Evolutionary conservation across 2,329 filamentous ascomycete genomes (phyloP), one percentile per base, ranked within the genome.

Genomic region (Cladobotryum mycophilum): DNA sequence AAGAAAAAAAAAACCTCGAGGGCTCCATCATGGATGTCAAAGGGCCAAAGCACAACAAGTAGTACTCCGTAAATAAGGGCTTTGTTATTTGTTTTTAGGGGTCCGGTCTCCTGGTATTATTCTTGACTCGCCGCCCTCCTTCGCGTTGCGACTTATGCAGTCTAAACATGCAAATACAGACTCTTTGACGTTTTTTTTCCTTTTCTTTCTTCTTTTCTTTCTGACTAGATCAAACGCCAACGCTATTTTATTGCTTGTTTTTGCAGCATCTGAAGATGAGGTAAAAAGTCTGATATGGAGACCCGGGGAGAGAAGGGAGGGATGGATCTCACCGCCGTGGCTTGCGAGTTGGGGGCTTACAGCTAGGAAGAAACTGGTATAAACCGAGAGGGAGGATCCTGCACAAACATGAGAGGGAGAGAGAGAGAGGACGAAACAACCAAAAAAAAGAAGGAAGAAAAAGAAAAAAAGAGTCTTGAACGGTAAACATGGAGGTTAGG

Each of bases 361-460:
- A 11, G 8, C 25, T 30, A 30, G 25, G 25, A 30, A 8, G 25
- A 30, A 30, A 30, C 25, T 2, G 8, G 25, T 30, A 30, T 30
- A 11, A 30, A 30, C 25, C 25, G 9, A n/a, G 13, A 38, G 17
- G 12, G 12, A n/a, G 36, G 36, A n/a, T 38, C 6, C 47, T 47
- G 48, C 48, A 51, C 41, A 41, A n/a, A 37, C 48, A 36, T 51
- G 46, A 43, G 43, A 25, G 41, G 36, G 34, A 14, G 48, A 38
- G 46, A 51, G 37, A 46, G 38, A 22, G 38, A 33, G 41, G 20
- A 43, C 22, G 41, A 22, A 30, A 9, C 25, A 18, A 30, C 13
- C 11, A 20, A 38, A n/a, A 38, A 17, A 38, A n/a, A 38, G 12
- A 38, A 17, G n/a, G 12, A 38, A 38, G 25, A 35, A 15, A 22